A percentile compares a stretch with the other conserved stretches of the same genome.
These are phyloP conservation scores for Isabelozyma gotoi DNA, from an alignment of 805 yeast species.

Conservation along the genomic window DNA sequence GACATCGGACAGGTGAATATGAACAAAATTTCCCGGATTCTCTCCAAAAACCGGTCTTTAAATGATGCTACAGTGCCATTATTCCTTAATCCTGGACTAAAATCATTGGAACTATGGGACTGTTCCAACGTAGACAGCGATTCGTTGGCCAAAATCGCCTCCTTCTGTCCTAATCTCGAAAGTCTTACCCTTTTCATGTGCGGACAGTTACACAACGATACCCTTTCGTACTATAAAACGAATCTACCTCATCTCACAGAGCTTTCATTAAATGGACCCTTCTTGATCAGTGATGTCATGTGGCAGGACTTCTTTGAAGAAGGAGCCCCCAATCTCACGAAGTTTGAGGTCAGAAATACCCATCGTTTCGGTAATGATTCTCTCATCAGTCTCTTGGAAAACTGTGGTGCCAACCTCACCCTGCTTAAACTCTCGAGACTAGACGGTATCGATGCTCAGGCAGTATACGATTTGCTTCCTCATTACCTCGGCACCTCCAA, in stretches of 20 bases:
- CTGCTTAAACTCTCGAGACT: slow-evolving; percentile 62
- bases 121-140: slow-evolving; percentile 76
- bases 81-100: slow-evolving; percentile 63
- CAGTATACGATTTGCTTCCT: slow-evolving; percentile 63
- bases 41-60: slow-evolving; percentile 80
- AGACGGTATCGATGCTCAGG: slow-evolving; percentile 64
- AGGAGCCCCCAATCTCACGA: slow-evolving; percentile 52
- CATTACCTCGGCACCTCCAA: slow-evolving; percentile 49
- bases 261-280: slow-evolving; percentile 83
- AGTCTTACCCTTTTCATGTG: slow-evolving; percentile 80
- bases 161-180: slow-evolving; percentile 74
- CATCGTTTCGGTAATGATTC: slow-evolving; percentile 77
- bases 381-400: slow-evolving; percentile 58
- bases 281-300: slow-evolving; percentile 67
- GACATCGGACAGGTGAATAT: slow-evolving; percentile 78
- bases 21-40: slow-evolving; percentile 69
- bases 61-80: slow-evolving; percentile 69
- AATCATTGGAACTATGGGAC: slow-evolving; percentile 78
- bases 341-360: slow-evolving; percentile 72
- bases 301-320: slow-evolving; percentile 77
- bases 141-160: slow-evolving; percentile 66
- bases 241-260: slow-evolving; percentile 56
- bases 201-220: slow-evolving; percentile 84
- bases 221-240: slow-evolving; percentile 58
- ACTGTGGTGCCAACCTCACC: slow-evolving; percentile 53